Base-by-base conservation (phyloP, 2,329 filamentous ascomycete species). In the Ophiostoma himal-ulmi region DNA sequence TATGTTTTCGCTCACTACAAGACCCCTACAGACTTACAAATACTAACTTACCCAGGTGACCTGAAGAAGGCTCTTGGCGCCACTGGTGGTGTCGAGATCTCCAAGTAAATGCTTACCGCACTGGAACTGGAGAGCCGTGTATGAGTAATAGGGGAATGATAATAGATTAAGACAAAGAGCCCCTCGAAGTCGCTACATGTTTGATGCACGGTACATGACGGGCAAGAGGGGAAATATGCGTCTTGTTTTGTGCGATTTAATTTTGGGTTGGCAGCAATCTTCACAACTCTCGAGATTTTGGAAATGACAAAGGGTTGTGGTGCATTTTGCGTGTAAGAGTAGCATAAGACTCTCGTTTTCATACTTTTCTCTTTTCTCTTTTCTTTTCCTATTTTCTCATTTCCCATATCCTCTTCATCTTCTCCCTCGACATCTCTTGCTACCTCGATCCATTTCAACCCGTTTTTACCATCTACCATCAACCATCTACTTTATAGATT, bases 71-170 rank as follows among this genome's bases (percentile, higher is more conserved):
- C 84, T 1, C 80, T 93, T 5, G 89, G 89, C 70, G 92, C 91
- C 68, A 87, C 85, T 17, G 89, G 89, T n/a, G 91, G 91, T 81
- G 89, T 93, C 44, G 91, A 93, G 81, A 90, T 93, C 74, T 80
- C 78, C 73, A 83, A 83, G 77, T 82, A 82, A 68, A 44, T 22
- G 26, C 30, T 22, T n/a, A 14, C 30, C 37, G 36, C 36, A 66
- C 36, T 34, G 22, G 30, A 48, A 48, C 20, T 36, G 34, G 62
- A 22, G 64, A 44, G 37, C n/a, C 36, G 13, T 66, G 64, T 37
- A 39, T 67, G 66, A 67, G 65, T 37, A 26, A 36, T 14, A 22
- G 34, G 65, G 65, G 66, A 41, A 67, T 34, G 62, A 62, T 66
- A 67, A 52, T 67, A 67, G 66, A 67, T 22, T 5, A 34, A 20